Evolutionary conservation across 2,329 filamentous ascomycete genomes (phyloP).

Genomic region (Chaetomiaceae sp.): DNA sequence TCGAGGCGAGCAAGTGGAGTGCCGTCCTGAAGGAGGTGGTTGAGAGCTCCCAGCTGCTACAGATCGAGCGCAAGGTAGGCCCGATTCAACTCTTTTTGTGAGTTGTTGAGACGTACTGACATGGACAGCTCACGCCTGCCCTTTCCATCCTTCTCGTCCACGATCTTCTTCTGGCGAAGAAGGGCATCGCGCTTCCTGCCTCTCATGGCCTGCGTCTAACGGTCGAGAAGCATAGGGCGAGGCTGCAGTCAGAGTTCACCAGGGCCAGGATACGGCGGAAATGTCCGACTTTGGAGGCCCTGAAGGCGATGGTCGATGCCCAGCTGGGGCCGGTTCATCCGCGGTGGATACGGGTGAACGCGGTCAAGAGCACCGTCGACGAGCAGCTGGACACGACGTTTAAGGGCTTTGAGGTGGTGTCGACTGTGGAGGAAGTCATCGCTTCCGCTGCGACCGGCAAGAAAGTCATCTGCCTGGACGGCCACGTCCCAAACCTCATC

Average conservation of each 20-base stretch:
- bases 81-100: constrained; percentile 2
- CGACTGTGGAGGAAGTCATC: constrained; percentile 52
- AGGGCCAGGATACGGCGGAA: constrained; percentile 68
- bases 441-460: constrained; percentile 20
- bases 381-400: constrained; percentile 74
- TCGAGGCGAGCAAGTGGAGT: constrained; percentile 90
- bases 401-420: constrained; percentile 51
- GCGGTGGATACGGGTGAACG: constrained; percentile 89
- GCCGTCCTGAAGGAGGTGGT: constrained; percentile 80
- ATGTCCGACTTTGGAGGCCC: constrained; percentile 59
- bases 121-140: constrained; percentile 64
- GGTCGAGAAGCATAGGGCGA: constrained; percentile 73
- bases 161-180: constrained; percentile 75
- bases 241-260: constrained; percentile 75
- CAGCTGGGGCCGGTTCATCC: constrained; percentile 55
- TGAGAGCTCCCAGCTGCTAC: constrained; percentile 68
- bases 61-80: constrained; percentile 75
- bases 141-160: constrained; percentile 79
- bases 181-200: constrained; percentile 73
- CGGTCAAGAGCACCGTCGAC: constrained; percentile 62
- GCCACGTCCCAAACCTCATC: constrained; percentile 74
- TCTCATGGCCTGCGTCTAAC: constrained; percentile 71
- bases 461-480: constrained; percentile 64
- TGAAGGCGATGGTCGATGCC: constrained; percentile 43
- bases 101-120: too few species aligned